phyloP scores from a whole-genome alignment of 345 rosid species.

The Boechera divaricarpa region DNA sequence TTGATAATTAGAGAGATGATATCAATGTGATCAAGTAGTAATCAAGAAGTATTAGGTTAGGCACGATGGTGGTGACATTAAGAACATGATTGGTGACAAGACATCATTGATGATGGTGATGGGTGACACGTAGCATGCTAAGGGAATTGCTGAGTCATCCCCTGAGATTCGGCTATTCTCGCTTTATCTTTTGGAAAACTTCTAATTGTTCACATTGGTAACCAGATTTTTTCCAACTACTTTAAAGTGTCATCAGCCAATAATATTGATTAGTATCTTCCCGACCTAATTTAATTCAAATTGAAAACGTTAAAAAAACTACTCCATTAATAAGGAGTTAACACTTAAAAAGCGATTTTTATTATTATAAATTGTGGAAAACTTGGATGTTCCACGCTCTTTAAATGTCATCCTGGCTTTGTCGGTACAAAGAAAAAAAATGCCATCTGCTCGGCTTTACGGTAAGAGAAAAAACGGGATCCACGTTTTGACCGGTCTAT shows the following conservation, averaged over 20 bases:
- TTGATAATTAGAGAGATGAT: not conserved
- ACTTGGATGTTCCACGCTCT: conserved; percentile 30
- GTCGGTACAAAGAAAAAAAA: conserved; percentile 16
- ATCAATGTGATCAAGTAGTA: not conserved
- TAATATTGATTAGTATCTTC: conserved; percentile 15
- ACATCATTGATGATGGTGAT: conserved; percentile 26
- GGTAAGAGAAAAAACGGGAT: conserved; percentile 17
- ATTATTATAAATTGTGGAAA: conserved; percentile 1
- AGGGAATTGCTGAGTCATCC: conserved; percentile 25
- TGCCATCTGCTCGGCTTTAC: not conserved
- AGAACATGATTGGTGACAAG: conserved; percentile 21
- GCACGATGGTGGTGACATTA: conserved; percentile 6
- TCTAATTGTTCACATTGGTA: conserved; percentile 33
- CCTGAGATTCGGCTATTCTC: not conserved
- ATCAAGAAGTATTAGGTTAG: not conserved
- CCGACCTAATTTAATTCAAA: not conserved
- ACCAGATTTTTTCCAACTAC: conserved; percentile 9
- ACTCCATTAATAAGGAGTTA: not conserved
- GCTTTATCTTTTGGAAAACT: conserved; percentile 11
- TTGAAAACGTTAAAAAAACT: too few species aligned
- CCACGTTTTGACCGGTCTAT: not conserved
- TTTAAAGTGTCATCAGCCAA: conserved; percentile 24
- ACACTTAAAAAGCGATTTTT: not conserved
- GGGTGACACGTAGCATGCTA: conserved; percentile 5
- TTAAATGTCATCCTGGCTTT: conserved; percentile 16